phyloP scores from a whole-genome alignment of 73 alveolate species.

The Paramecium primaurelia region DNA sequence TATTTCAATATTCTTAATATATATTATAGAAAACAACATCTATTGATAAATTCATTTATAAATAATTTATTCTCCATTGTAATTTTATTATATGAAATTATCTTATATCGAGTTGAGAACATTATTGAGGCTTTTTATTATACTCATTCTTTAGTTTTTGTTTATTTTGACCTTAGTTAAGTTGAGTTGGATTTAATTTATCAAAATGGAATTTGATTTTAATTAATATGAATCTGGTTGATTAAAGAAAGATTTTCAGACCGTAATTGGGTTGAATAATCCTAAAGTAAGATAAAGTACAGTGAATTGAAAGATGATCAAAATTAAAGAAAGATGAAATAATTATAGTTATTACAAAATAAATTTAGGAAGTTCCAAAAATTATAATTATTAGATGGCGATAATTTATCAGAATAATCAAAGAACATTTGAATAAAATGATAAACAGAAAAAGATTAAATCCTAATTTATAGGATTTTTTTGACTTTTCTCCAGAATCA shows the following conservation, averaged over 20 bases:
- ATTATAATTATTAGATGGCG: constrained; percentile 31
- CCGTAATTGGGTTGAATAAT: constrained; percentile 63
- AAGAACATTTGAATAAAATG: constrained; percentile 65
- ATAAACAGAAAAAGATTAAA: constrained; percentile 69
- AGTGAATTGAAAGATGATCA: constrained; percentile 82
- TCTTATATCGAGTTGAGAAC: neutral
- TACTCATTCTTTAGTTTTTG: neutral
- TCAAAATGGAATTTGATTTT: neutral
- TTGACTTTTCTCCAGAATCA: constrained; percentile 71
- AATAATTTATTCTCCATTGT: neutral
- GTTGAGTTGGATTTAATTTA: neutral
- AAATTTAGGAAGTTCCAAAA: constrained; percentile 52
- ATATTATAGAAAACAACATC: too few relatives aligned
- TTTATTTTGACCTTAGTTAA: too few relatives aligned
- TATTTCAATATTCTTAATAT: too few relatives aligned
- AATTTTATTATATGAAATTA: neutral
- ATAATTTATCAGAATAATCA: constrained; percentile 68
- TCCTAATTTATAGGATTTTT: constrained; percentile 62
- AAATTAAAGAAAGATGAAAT: constrained; percentile 57
- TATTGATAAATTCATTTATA: neutral
- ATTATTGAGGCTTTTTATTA: too few relatives aligned
- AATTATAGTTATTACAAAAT: neutral
- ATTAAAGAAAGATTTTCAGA: constrained; percentile 33
- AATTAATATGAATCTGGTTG: neutral
- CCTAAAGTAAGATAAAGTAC: constrained; percentile 66